Conservation (phyloP, 1,284 basidiomycete species). For the Heterobasidion occidentale region DNA sequence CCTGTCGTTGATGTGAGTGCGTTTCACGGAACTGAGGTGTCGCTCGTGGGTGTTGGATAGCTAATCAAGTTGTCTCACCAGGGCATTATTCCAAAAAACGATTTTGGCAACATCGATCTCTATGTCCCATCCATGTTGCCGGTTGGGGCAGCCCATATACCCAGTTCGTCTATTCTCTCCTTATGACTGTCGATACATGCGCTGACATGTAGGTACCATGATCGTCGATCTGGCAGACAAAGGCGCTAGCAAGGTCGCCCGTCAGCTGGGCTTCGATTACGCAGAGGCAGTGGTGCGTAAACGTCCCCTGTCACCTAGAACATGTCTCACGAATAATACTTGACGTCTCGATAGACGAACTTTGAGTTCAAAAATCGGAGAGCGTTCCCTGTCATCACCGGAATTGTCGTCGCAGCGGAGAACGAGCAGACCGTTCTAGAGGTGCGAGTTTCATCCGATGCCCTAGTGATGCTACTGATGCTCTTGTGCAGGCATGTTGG, state of each 20-base stretch:
- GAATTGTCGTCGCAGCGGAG: conserved; percentile 83
- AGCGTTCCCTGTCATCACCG: conserved; percentile 80
- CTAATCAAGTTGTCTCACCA: conserved; percentile 23
- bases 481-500: conserved; percentile 63
- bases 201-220: not conserved
- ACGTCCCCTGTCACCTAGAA: not conserved
- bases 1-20: conserved; percentile 74
- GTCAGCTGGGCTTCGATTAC: conserved; percentile 80
- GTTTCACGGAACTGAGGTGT: not conserved
- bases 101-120: conserved; percentile 96
- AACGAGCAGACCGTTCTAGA: conserved; percentile 74
- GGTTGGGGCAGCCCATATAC: conserved; percentile 78
- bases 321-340: not conserved
- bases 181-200: not conserved
- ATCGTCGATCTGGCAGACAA: conserved; percentile 49
- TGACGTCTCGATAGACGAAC: conserved; percentile 49
- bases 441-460: conserved; percentile 31
- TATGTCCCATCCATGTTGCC: conserved; percentile 96
- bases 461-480: not conserved
- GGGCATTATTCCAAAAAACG: conserved; percentile 92
- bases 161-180: conserved; percentile 50
- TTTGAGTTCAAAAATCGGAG: conserved; percentile 94
- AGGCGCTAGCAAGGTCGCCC: conserved; percentile 84
- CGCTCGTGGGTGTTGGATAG: not conserved
- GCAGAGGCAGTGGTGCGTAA: conserved; percentile 87